Conservation (phyloP, 495 filamentous ascomycete genomes). For the Neurospora hispaniola region DNA sequence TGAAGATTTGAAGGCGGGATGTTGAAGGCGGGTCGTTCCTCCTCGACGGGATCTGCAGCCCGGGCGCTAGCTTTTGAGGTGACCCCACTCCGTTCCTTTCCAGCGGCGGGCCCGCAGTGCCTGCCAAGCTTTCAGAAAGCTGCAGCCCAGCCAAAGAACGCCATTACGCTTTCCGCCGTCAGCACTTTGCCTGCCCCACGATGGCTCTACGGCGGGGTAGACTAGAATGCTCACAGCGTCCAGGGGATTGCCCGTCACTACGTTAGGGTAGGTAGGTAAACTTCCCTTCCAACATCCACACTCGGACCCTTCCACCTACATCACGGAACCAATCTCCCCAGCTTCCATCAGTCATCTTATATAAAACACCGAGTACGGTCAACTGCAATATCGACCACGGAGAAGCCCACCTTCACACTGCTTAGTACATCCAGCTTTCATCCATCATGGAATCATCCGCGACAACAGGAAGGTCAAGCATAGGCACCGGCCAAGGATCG, state of each 20-base stretch:
- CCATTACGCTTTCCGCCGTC: not conserved
- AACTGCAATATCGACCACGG: not conserved
- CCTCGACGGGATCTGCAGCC: not conserved
- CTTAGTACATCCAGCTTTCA: slow-evolving; percentile 4
- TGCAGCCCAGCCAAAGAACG: not conserved
- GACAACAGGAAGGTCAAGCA: slow-evolving; percentile 1
- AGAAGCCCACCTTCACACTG: not conserved
- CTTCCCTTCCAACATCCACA: not conserved
- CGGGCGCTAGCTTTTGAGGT: not conserved
- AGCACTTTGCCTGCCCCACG: not conserved
- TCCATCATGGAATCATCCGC: slow-evolving; percentile 9
- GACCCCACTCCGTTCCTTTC: not conserved
- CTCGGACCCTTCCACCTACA: not conserved
- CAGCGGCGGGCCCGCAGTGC: not conserved
- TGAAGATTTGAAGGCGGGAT: slow-evolving; percentile 4
- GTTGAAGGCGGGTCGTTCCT: not conserved
- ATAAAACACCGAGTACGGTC: not conserved
- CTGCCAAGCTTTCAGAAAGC: not conserved
- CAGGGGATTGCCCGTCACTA: not conserved
- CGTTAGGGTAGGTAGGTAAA: not conserved
- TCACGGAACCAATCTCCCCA: not conserved
- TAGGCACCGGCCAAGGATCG: not conserved
- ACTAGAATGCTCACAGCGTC: not conserved
- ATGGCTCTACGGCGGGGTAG: not conserved
- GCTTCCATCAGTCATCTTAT: slow-evolving; percentile 1